These are phyloP conservation scores for Penicillium sp. DNA, from an alignment of 2,329 filamentous ascomycete genomes.

Conservation along the genomic window DNA sequence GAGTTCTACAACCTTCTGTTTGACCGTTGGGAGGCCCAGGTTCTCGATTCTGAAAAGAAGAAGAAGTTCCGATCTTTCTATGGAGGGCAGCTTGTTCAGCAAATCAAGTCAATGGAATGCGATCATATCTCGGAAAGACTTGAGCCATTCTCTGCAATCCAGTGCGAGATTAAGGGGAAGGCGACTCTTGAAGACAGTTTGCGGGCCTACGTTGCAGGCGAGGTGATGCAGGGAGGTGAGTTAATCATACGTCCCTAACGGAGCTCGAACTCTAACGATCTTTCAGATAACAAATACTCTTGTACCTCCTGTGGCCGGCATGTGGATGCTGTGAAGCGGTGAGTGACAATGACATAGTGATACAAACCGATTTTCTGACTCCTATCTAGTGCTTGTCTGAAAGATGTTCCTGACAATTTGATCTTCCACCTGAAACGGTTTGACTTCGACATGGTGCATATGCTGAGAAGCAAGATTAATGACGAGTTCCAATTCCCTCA, in stretches of 20 bases:
- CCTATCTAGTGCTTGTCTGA: slow-evolving; percentile 70
- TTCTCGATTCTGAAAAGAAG: slow-evolving; percentile 66
- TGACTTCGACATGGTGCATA: slow-evolving; percentile 56
- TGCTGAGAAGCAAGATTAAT: slow-evolving; percentile 89
- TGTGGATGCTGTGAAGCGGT: slow-evolving; percentile 90
- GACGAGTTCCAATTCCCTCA: slow-evolving; percentile 87
- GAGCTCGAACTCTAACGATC: slow-evolving; percentile 20
- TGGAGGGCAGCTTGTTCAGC: slow-evolving; percentile 86
- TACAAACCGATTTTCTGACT: slow-evolving; percentile 12
- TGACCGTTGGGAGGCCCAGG: slow-evolving; percentile 83
- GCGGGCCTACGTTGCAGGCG: slow-evolving; percentile 91
- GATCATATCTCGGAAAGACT: slow-evolving; percentile 86
- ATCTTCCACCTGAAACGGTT: slow-evolving; percentile 84
- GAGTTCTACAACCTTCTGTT: slow-evolving; percentile 96
- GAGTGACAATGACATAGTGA: slow-evolving; percentile 19
- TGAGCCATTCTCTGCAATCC: slow-evolving; percentile 90
- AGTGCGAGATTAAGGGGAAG: slow-evolving; percentile 96
- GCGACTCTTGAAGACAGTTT: slow-evolving; percentile 78
- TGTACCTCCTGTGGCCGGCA: slow-evolving; percentile 85
- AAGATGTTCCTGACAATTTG: slow-evolving; percentile 87
- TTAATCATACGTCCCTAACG: slow-evolving; percentile 1
- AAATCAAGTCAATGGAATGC: slow-evolving; percentile 94
- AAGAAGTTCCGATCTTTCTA: slow-evolving; percentile 77
- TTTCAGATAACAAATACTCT: slow-evolving; percentile 89
- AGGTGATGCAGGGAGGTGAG: slow-evolving; percentile 86